Conservation (phyloP, 352 stramenopile genomes). For the Phytophthora megakarya region DNA sequence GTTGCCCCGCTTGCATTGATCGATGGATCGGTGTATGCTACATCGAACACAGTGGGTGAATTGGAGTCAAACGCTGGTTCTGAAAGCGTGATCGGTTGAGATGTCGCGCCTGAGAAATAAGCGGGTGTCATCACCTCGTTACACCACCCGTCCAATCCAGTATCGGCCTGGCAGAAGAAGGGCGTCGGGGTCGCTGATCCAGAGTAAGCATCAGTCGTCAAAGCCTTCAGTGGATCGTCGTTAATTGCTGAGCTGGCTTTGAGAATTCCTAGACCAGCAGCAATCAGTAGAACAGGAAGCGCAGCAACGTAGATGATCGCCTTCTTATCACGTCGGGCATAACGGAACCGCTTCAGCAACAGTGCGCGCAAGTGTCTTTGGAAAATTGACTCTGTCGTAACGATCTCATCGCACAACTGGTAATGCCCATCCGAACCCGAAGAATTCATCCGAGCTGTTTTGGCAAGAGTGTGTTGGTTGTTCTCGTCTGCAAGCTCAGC, state of each 20-base stretch:
- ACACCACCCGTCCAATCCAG: constrained; percentile 34
- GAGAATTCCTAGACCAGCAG: constrained; percentile 52
- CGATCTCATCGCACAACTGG: constrained; percentile 21
- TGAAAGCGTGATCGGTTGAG: constrained; percentile 16
- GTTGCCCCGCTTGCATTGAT: constrained; percentile 47
- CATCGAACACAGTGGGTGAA: constrained; percentile 51
- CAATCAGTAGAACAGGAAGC: constrained; percentile 51
- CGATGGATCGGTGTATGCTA: constrained; percentile 48
- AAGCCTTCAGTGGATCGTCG: constrained; percentile 36
- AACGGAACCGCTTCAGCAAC: constrained; percentile 53
- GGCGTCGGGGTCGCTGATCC: constrained; percentile 36
- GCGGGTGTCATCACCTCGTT: constrained; percentile 31
- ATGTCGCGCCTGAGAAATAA: constrained; percentile 31
- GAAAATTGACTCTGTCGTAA: constrained; percentile 22
- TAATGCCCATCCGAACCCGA: neutral
- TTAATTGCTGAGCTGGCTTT: constrained; percentile 28
- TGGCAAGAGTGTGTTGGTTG: constrained; percentile 41
- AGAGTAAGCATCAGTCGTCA: constrained; percentile 23
- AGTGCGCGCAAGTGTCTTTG: constrained; percentile 40
- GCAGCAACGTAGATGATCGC: constrained; percentile 48
- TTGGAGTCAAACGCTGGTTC: constrained; percentile 31
- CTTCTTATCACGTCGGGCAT: constrained; percentile 54
- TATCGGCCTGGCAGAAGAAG: constrained; percentile 39
- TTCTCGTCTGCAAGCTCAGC: constrained; percentile 43
- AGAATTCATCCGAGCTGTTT: neutral